Percentiles rank a stretch among this genome's conserved stretches.
Conservation (phyloP, 179 eudicot genomes). For the Sideroxylon spinosum region DNA sequence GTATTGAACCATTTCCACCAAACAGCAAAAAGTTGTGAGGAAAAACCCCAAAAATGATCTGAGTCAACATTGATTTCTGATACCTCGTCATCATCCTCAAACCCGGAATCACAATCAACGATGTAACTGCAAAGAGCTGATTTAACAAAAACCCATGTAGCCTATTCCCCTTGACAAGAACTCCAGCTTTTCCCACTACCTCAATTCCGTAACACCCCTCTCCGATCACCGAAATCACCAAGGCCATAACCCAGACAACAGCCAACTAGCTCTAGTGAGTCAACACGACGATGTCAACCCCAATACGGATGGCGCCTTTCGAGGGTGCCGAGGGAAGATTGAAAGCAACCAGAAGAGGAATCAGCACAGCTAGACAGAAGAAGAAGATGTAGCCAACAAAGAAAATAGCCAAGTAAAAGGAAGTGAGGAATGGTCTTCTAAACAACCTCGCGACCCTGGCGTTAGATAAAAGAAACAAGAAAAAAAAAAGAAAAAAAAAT, state of each 20-base stretch:
- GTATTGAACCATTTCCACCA: conserved; percentile 13
- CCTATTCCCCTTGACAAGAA: conserved; percentile 26
- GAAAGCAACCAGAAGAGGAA: neutral
- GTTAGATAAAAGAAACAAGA: too few relatives aligned
- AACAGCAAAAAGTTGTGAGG: neutral
- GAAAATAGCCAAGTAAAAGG: neutral
- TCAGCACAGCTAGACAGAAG: neutral
- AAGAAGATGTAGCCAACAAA: neutral
- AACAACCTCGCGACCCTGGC: neutral
- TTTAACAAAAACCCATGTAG: conserved; percentile 23
- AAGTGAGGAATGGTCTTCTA: conserved; percentile 16
- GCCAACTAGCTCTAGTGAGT: conserved; percentile 12
- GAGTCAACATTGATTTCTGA: neutral
- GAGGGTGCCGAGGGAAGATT: neutral
- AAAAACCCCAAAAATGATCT: conserved; percentile 3
- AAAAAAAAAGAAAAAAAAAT: too few relatives aligned
- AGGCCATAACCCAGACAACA: conserved; percentile 16
- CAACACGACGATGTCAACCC: neutral
- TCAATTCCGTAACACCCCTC: conserved; percentile 22
- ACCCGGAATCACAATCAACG: neutral
- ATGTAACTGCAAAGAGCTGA: neutral
- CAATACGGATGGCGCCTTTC: neutral
- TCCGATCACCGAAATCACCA: conserved; percentile 26
- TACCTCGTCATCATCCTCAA: neutral
- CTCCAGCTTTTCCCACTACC: conserved; percentile 28